Conservation (phyloP, 768 basidiomycete genomes). For the Epithele typhae region DNA sequence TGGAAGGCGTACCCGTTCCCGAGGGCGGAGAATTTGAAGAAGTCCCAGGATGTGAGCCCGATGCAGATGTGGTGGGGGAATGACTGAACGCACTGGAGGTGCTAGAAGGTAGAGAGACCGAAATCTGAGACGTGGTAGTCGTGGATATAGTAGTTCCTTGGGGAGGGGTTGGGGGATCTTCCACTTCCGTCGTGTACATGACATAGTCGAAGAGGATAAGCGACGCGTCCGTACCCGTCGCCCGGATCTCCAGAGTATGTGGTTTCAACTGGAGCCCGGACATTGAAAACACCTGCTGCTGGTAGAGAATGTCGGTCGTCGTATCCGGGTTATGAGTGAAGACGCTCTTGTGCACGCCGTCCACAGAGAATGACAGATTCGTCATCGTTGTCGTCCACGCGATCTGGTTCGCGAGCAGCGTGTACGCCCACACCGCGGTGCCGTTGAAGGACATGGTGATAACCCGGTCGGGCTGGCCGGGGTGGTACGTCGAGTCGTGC, state of each 20-base stretch:
- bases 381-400: neutral
- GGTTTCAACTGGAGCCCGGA: neutral
- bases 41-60: too few species aligned
- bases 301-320: neutral
- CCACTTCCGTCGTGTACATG: neutral
- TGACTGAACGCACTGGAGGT: too few species aligned
- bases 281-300: neutral
- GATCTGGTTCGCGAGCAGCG: slow-evolving; percentile 2
- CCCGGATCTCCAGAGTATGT: slow-evolving; percentile 4
- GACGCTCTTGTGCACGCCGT: neutral
- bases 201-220: slow-evolving; percentile 6
- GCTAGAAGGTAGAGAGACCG: too few species aligned
- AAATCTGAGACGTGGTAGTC: neutral
- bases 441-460: slow-evolving; percentile 3
- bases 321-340: neutral
- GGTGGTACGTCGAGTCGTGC: slow-evolving; percentile 4
- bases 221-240: neutral
- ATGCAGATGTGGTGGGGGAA: too few species aligned
- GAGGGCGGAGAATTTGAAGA: too few species aligned
- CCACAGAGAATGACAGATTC: slow-evolving; percentile 2
- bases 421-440: slow-evolving; percentile 4
- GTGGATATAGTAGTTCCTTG: neutral
- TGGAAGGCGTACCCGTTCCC: too few species aligned
- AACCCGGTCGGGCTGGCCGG: neutral
- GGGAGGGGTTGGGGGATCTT: neutral